phyloP scores from a whole-genome alignment of 1,139 yeast species.

The Geotrichum candidum region DNA sequence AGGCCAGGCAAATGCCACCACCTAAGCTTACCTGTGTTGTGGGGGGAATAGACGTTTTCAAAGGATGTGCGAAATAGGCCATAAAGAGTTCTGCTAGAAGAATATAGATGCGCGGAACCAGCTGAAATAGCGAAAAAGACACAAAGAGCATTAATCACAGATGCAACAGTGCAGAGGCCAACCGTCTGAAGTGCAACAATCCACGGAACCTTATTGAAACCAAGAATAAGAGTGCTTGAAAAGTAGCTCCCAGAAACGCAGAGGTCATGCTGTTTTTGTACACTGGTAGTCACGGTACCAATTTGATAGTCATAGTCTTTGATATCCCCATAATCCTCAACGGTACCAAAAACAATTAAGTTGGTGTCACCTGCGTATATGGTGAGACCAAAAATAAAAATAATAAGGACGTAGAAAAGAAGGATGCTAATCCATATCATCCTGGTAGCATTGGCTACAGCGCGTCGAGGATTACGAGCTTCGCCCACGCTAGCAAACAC shows the following conservation, averaged over 20 bases:
- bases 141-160: constrained; percentile 59
- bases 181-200: constrained; percentile 69
- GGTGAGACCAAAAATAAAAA: constrained; percentile 67
- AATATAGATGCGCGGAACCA: constrained; percentile 71
- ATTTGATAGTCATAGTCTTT: neutral
- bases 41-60: constrained; percentile 26
- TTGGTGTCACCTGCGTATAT: constrained; percentile 74
- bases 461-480: constrained; percentile 71
- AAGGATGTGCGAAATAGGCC: constrained; percentile 48
- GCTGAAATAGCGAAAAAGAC: constrained; percentile 72
- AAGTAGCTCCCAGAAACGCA: constrained; percentile 1
- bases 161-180: constrained; percentile 56
- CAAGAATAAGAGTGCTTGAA: constrained; percentile 13
- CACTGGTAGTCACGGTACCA: constrained; percentile 6
- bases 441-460: constrained; percentile 72
- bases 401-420: constrained; percentile 60
- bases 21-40: constrained; percentile 43
- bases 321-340: neutral
- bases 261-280: constrained; percentile 8
- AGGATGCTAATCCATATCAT: constrained; percentile 69
- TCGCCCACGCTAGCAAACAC: constrained; percentile 86
- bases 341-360: constrained; percentile 10
- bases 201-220: constrained; percentile 45
- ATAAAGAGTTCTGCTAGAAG: constrained; percentile 71
- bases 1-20: constrained; percentile 57